These are phyloP conservation scores for Suillus decipiens DNA, from an alignment of 768 basidiomycete species.

Conservation along the genomic window DNA sequence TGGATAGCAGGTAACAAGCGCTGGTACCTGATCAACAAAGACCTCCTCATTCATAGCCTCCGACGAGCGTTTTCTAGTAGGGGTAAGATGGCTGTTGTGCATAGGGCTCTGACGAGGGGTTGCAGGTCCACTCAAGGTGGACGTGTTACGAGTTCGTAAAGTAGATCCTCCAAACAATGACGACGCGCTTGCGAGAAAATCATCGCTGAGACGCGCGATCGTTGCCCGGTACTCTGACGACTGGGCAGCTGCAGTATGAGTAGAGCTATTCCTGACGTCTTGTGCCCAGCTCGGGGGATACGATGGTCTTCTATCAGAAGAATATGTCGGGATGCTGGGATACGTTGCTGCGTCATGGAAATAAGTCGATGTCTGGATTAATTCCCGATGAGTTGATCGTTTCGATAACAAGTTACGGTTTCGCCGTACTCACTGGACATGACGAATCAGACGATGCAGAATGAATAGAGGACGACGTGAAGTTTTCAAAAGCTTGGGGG, in stretches of 20 bases:
- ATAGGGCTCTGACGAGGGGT: conserved; percentile 21
- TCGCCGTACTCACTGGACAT: conserved; percentile 18
- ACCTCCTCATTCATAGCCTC: conserved; percentile 29
- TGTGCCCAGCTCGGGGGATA: conserved; percentile 27
- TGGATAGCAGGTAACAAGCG: conserved; percentile 28
- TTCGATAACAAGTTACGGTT: neutral
- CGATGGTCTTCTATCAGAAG: conserved; percentile 21
- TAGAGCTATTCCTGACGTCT: conserved; percentile 21
- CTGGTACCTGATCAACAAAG: conserved; percentile 34
- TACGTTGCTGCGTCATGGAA: conserved; percentile 12
- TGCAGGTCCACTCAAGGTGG: conserved; percentile 21
- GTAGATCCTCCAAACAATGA: conserved; percentile 30
- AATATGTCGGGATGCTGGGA: conserved; percentile 17
- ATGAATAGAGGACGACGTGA: conserved; percentile 17
- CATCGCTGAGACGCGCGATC: conserved; percentile 35
- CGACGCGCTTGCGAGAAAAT: conserved; percentile 34
- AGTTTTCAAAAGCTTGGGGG: conserved; percentile 17
- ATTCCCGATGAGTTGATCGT: neutral
- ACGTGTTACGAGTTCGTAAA: conserved; percentile 21
- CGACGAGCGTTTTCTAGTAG: conserved; percentile 35
- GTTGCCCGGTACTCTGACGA: conserved; percentile 32
- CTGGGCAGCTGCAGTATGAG: conserved; percentile 19
- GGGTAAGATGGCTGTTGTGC: conserved; percentile 20
- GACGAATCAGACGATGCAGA: conserved; percentile 4
- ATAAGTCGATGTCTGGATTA: neutral